A percentile compares a stretch with the other conserved stretches of the same genome.
These are phyloP conservation scores for Podospora didyma DNA, from an alignment of 495 filamentous ascomycete genomes.

Conservation along the genomic window DNA sequence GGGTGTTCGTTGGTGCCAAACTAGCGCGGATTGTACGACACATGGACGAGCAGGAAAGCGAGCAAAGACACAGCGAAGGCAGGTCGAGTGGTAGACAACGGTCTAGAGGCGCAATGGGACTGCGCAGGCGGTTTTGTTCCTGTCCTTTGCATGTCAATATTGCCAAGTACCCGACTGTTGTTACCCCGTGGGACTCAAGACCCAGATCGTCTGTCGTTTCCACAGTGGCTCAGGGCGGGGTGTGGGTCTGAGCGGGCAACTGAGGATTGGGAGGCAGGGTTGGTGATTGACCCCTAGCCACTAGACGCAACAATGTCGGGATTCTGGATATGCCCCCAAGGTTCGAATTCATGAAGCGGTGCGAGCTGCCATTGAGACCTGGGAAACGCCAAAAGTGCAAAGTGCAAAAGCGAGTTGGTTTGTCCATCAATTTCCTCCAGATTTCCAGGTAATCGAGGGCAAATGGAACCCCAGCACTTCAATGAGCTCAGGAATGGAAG, in stretches of 20 bases:
- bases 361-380: too few relatives aligned
- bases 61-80: too few relatives aligned
- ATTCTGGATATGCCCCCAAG: too few relatives aligned
- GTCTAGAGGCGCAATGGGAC: neutral
- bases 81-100: neutral
- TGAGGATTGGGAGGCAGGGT: neutral
- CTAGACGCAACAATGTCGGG: too few relatives aligned
- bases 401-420: too few relatives aligned
- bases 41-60: too few relatives aligned
- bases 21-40: too few relatives aligned
- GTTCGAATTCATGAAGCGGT: too few relatives aligned
- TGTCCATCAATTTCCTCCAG: too few relatives aligned
- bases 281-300: too few relatives aligned
- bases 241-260: neutral
- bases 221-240: slow-evolving; percentile 17
- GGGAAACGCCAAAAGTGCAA: too few relatives aligned
- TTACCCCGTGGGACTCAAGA: slow-evolving; percentile 12
- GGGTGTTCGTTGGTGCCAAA: too few relatives aligned
- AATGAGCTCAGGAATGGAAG: neutral
- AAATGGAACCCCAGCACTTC: neutral
- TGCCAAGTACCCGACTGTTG: slow-evolving; percentile 20
- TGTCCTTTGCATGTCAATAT: slow-evolving; percentile 10
- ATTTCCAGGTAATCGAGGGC: neutral
- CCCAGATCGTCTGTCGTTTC: slow-evolving; percentile 13
- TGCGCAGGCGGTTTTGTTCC: slow-evolving; percentile 6